These are phyloP conservation scores for Lachancea waltii DNA, from an alignment of 805 yeast species.

Conservation along the genomic window DNA sequence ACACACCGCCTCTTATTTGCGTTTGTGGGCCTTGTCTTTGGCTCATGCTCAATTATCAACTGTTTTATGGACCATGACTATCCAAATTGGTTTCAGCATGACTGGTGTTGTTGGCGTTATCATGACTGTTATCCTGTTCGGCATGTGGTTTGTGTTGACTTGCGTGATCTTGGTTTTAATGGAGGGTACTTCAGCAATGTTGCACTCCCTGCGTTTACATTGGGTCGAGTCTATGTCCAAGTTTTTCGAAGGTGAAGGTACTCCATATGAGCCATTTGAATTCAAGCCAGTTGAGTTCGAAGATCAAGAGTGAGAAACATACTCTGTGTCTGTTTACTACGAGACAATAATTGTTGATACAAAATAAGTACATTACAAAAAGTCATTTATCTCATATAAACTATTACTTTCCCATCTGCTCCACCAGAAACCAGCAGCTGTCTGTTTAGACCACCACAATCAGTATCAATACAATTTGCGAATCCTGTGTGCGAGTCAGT, in stretches of 20 bases:
- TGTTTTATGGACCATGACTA: slow-evolving; percentile 73
- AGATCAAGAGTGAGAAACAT: background rate
- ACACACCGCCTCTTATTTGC: slow-evolving; percentile 70
- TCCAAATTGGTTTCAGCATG: slow-evolving; percentile 50
- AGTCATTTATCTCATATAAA: slow-evolving; percentile 15
- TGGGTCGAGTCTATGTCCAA: slow-evolving; percentile 84
- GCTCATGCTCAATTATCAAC: slow-evolving; percentile 76
- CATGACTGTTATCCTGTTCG: slow-evolving; percentile 56
- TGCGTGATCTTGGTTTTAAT: slow-evolving; percentile 63
- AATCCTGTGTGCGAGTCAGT: slow-evolving; percentile 67
- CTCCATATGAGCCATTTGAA: slow-evolving; percentile 57
- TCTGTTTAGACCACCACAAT: slow-evolving; percentile 19
- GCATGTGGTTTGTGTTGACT: slow-evolving; percentile 69
- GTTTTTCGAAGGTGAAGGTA: slow-evolving; percentile 72
- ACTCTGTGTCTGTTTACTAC: background rate
- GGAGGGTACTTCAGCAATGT: slow-evolving; percentile 86
- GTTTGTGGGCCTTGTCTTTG: slow-evolving; percentile 73
- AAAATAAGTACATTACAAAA: too few relatives aligned
- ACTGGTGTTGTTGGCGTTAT: slow-evolving; percentile 50
- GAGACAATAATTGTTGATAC: background rate
- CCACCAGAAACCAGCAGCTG: slow-evolving; percentile 22
- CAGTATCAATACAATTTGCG: slow-evolving; percentile 46
- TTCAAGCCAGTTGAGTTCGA: slow-evolving; percentile 32
- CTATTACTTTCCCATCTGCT: slow-evolving; percentile 19
- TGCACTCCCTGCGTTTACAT: slow-evolving; percentile 68